Evolutionary conservation across 1,284 basidiomycete genomes (phyloP), one percentile per base, ranked within the genome.

Genomic region (Vanrija sp.): DNA sequence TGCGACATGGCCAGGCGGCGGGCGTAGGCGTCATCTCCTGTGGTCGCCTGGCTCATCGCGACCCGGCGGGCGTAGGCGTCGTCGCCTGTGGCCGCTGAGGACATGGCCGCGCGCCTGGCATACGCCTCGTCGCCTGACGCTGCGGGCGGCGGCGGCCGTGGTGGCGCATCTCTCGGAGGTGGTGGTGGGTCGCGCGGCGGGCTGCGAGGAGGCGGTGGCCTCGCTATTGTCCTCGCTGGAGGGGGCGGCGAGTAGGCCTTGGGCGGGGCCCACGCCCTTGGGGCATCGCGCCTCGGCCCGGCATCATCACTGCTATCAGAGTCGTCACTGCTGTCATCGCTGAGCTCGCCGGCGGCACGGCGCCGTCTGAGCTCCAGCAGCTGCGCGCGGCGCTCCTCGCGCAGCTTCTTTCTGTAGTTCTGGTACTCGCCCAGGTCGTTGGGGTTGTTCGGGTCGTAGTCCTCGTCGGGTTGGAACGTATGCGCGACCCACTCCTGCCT

Each of bases 401-500:
- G 60, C 26, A 69, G 34, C 38, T 63, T 56, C 50, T 67, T 67
- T 29, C 75, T 56, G 58, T 74, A 77, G 23, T 63, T 56, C 56
- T 73, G 73, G 54, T 74, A 77, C 61, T 74, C 73, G 44, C 71
- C 72, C 7, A 77, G 64, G 43, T 77, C 75, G 54, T 77, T 77
- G 1, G 75, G 75, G 42, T 68, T 56, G 51, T 73, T 67, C 5
- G 75, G 75, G 48, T 77, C 73, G 54, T 77, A 77, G 46, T 64
- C 62, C 52, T 77, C 75, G 16, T 73, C 70, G 1, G 75, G 75
- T 28, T 73, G 59, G 54, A 77, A 77, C 1, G 62, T 61, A 23
- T 73, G 67, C 19, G 68, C 53, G 23, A 70, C 55, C 15, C 54
- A 62, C 42, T 65, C 60, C 28, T 60, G 59, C 29, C 55, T 52